Percentiles rank a stretch among this genome's conserved stretches.
Conservation (phyloP, 768 basidiomycete genomes). For the Tylopilus sp. region DNA sequence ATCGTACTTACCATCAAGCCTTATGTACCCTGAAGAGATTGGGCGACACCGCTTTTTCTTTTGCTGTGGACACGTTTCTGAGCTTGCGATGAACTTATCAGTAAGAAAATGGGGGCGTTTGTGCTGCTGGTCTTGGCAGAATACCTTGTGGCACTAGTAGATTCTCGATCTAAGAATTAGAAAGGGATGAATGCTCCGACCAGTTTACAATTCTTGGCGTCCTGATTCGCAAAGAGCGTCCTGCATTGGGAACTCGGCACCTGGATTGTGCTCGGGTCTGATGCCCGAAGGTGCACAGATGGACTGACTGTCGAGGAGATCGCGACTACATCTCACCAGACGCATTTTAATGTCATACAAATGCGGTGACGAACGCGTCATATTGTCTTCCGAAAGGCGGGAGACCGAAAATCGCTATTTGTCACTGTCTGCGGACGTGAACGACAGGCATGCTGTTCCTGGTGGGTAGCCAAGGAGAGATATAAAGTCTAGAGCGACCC, state of each 20-base stretch:
- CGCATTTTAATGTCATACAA: background rate
- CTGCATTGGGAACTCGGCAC: no score
- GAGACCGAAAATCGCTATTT: no score
- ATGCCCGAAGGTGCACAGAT: background rate
- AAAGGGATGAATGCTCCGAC: background rate
- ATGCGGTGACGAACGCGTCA: background rate
- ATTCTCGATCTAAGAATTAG: background rate
- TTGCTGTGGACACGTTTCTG: slow-evolving; percentile 1
- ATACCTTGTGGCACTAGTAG: background rate
- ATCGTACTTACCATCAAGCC: background rate
- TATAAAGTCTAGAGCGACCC: slow-evolving; percentile 3
- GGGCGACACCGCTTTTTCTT: slow-evolving; percentile 3
- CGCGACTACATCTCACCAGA: slow-evolving; percentile 7
- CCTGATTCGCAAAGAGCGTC: background rate
- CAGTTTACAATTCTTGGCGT: slow-evolving; percentile 16
- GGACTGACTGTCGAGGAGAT: background rate
- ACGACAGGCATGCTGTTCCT: background rate
- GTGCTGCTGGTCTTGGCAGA: slow-evolving; percentile 14
- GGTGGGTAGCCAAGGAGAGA: slow-evolving; percentile 10
- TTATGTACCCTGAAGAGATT: slow-evolving; percentile 7
- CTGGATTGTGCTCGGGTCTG: background rate
- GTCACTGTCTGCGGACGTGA: slow-evolving; percentile 8
- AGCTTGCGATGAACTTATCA: background rate
- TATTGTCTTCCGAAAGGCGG: background rate
- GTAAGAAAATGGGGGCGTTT: background rate